A percentile compares a stretch with the other conserved stretches of the same genome.
Evolutionary conservation across 257 asterid species (phyloP).

Genomic region (Rehmannia glutinosa): DNA sequence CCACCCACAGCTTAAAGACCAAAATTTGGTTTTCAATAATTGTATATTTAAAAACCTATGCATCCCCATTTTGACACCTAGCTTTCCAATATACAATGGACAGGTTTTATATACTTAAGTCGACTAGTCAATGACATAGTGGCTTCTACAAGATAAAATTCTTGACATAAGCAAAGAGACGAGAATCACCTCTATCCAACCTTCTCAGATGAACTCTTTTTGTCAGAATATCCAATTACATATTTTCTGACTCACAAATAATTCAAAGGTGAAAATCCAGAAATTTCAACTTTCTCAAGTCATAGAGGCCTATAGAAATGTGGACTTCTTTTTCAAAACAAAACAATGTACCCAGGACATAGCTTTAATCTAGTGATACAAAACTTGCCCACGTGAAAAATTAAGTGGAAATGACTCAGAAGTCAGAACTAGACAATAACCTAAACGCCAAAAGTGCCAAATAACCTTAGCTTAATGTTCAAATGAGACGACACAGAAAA

Average conservation of each 20-base stretch:
- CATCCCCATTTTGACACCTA: background rate
- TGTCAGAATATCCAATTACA: background rate
- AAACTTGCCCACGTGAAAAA: background rate
- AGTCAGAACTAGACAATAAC: background rate
- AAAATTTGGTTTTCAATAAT: background rate
- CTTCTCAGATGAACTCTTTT: background rate
- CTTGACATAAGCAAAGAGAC: background rate
- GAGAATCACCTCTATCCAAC: background rate
- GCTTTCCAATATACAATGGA: too few species aligned
- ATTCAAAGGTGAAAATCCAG: background rate
- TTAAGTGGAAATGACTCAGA: background rate
- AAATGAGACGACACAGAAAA: background rate
- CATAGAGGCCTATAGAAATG: background rate
- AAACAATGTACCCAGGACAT: background rate
- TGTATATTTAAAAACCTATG: background rate
- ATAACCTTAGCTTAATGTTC: background rate
- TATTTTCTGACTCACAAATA: background rate
- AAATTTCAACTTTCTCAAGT: background rate
- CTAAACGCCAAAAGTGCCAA: background rate
- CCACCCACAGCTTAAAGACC: background rate
- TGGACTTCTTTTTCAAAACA: background rate
- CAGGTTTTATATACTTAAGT: too few species aligned
- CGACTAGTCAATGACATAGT: background rate
- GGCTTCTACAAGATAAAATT: background rate
- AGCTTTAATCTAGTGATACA: background rate